A percentile compares a stretch with the other conserved stretches of the same genome.
Evolutionary conservation across 306 rosid genomes (phyloP).

Genomic region (Lathyrus sativus): DNA sequence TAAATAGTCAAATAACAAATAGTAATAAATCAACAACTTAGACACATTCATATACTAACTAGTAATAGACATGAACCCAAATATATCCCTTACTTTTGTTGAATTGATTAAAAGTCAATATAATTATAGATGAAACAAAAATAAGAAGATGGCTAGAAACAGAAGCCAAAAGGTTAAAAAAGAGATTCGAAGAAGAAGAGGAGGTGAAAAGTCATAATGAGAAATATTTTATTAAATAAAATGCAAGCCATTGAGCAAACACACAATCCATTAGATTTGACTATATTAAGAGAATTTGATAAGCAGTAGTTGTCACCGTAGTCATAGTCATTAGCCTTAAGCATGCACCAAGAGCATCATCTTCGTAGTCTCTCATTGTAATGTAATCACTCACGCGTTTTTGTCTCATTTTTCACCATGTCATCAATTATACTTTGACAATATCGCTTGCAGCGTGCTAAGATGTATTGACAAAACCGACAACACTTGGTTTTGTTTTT

Average conservation of each 20-base stretch:
- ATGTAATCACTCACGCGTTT: constrained; percentile 24
- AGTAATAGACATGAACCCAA: neutral
- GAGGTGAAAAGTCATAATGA: constrained; percentile 25
- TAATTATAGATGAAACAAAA: neutral
- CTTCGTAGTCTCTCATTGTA: too few relatives aligned
- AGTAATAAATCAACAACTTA: neutral
- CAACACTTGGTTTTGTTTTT: neutral
- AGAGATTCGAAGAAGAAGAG: neutral
- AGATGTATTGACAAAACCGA: neutral
- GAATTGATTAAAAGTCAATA: neutral
- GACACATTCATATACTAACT: neutral
- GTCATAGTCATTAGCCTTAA: constrained; percentile 33
- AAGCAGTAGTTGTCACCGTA: neutral
- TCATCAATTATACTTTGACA: constrained; percentile 39
- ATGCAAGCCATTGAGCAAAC: constrained; percentile 40
- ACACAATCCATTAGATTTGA: constrained; percentile 45
- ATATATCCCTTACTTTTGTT: neutral
- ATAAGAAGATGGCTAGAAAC: neutral
- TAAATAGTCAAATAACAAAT: neutral
- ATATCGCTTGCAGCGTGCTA: neutral
- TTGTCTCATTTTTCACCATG: constrained; percentile 23
- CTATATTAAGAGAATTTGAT: constrained; percentile 13
- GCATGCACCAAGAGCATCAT: constrained; percentile 6
- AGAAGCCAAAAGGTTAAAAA: neutral
- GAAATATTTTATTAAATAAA: constrained; percentile 3